Evolutionary conservation across 352 stramenopile species (phyloP), one percentile per base, ranked within the genome.

Genomic region (Blastocystis sp.): DNA sequence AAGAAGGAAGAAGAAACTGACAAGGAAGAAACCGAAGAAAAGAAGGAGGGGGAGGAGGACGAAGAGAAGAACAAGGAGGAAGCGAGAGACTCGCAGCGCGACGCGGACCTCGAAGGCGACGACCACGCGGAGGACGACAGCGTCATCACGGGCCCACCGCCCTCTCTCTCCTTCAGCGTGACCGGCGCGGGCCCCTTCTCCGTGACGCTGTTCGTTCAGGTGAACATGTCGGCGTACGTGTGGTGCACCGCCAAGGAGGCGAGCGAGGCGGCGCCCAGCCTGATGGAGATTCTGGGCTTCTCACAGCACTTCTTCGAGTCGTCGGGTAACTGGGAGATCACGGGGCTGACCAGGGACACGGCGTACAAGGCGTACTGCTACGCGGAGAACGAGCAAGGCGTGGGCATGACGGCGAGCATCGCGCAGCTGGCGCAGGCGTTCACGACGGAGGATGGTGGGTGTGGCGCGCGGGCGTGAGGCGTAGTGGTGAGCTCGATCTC

Each of bases 351-450:
- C 19, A 5, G 43, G 7, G 5, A 7, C 3, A 86, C n/a, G 17
- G 14, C 0, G 4, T 86, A 86, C 41, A 59, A 71, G 9, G 45
- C 45, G 38, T 86, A 74, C 45, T 86, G 76, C 45, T 86, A 86
- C 41, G 76, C 76, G n/a, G 76, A 86, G 41, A 76, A 17, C 11
- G 19, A 48, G 17, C 40, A 10, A 14, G 45, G 45, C 21, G 45
- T 78, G 9, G 11, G 11, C 7, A 86, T 86, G 76, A 71, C 69
- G 48, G 14, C n/a, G 23, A 34, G 17, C 3, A 81, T 78, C 38
- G 62, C n/a, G 21, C n/a, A 67, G 2, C 9, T 86, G 9, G 62
- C 60, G 21, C 59, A 86, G 48, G 11, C 53, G 3, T 76, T 86
- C 34, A 86, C 45, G 10, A 86, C 76, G 10, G 60, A 53, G 17